Percentiles rank a stretch among this genome's conserved stretches.
Evolutionary conservation across 2,329 filamentous ascomycete genomes (phyloP).

Genomic region (Epichloe gansuensis): DNA sequence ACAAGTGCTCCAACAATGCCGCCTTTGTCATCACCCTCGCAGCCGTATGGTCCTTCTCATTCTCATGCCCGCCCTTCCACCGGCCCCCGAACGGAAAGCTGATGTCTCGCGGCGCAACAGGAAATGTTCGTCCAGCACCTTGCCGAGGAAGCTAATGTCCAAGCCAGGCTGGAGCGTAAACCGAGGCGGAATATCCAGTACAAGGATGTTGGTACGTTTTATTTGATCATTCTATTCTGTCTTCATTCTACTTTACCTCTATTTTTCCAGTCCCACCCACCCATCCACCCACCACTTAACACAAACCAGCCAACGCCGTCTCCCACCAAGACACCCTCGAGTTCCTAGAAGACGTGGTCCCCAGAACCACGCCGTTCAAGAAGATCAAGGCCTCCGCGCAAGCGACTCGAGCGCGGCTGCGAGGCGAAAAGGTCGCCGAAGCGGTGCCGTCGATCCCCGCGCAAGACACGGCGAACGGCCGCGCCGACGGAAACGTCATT

Average conservation of each 20-base stretch:
- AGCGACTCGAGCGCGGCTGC: constrained; percentile 32
- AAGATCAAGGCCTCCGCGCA: constrained; percentile 55
- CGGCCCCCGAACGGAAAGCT: not conserved
- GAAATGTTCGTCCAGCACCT: constrained; percentile 96
- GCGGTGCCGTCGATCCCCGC: constrained; percentile 7
- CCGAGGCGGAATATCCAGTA: constrained; percentile 92
- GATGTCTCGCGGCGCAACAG: constrained; percentile 25
- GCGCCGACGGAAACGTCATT: constrained; percentile 14
- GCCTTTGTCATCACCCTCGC: constrained; percentile 89
- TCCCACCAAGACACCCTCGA: constrained; percentile 85
- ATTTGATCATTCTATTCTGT: too few species aligned
- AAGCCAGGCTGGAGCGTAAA: constrained; percentile 83
- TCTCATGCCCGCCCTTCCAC: too few species aligned
- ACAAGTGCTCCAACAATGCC: constrained; percentile 80
- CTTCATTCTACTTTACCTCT: not conserved
- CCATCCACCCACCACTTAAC: too few species aligned
- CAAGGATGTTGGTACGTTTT: constrained; percentile 66
- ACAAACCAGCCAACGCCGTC: constrained; percentile 59
- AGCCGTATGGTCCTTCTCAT: constrained; percentile 41
- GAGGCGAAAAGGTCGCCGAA: constrained; percentile 23
- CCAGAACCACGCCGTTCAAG: constrained; percentile 71
- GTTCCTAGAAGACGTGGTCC: constrained; percentile 83
- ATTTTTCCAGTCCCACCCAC: too few species aligned
- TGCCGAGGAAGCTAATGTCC: constrained; percentile 69
- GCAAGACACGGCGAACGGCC: not conserved